phyloP scores from a whole-genome alignment of 176 grass and related monocot genomes.

The Phyllostachys edulis region DNA sequence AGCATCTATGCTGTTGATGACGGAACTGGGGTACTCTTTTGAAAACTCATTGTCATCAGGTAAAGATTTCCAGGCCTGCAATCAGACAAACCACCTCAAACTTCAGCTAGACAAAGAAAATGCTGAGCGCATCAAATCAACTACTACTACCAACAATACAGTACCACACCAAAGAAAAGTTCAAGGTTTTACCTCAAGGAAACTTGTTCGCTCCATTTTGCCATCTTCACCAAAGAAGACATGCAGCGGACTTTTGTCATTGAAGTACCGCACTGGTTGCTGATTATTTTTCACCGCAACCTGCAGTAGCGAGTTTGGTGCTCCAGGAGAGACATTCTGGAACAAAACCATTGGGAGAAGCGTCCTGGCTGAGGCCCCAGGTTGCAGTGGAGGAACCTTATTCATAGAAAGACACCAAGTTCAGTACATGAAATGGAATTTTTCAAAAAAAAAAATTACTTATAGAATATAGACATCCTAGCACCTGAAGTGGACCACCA shows the following conservation, averaged over 20 bases:
- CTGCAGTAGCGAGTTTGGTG: slow-evolving; percentile 73
- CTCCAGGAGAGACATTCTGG: slow-evolving; percentile 75
- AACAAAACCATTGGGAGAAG: slow-evolving; percentile 84
- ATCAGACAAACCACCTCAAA: slow-evolving; percentile 18
- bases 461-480: not conserved
- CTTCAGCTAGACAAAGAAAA: not conserved
- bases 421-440: slow-evolving; percentile 29
- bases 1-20: slow-evolving; percentile 77
- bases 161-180: not conserved
- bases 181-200: slow-evolving; percentile 70
- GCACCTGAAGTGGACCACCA: slow-evolving; percentile 87
- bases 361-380: slow-evolving; percentile 72
- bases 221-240: slow-evolving; percentile 94
- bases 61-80: slow-evolving; percentile 93
- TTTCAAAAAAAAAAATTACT: not conserved
- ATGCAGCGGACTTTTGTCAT: slow-evolving; percentile 72
- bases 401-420: slow-evolving; percentile 13
- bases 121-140: not conserved
- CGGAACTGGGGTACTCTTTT: slow-evolving; percentile 57
- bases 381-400: slow-evolving; percentile 81
- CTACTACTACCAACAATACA: not conserved
- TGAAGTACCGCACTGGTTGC: slow-evolving; percentile 98
- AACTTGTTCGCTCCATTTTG: slow-evolving; percentile 81
- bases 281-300: slow-evolving; percentile 97
- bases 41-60: slow-evolving; percentile 80